Evolutionary conservation across 139 green algal species (phyloP).

Genomic region (Chlamydomonas sp.): DNA sequence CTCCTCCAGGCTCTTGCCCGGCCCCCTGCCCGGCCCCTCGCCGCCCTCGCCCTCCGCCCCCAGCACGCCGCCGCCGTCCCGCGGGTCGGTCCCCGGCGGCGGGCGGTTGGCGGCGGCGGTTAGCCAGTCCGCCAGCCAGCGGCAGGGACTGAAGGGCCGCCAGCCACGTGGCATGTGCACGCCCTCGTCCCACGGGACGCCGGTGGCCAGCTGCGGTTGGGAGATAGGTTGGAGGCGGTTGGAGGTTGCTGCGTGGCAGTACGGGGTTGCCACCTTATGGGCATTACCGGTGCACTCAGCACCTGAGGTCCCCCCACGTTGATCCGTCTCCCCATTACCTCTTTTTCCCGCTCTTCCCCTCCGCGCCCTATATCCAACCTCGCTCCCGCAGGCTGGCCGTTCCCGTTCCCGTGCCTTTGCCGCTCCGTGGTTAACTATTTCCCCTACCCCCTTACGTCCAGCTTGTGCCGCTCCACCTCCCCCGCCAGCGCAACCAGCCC

Average conservation of each 20-base stretch:
- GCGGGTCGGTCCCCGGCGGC: neutral
- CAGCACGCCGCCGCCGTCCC: neutral
- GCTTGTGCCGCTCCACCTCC: constrained; percentile 30
- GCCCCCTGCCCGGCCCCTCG: neutral
- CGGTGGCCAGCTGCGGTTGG: constrained; percentile 19
- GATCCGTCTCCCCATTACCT: too few species aligned
- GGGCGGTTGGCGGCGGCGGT: neutral
- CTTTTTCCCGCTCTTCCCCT: too few species aligned
- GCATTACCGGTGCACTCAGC: neutral
- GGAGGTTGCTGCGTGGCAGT: too few species aligned
- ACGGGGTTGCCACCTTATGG: neutral
- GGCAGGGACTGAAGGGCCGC: constrained; percentile 44
- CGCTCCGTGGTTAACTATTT: neutral
- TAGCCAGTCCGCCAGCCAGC: constrained; percentile 44
- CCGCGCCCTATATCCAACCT: too few species aligned
- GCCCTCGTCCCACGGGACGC: constrained; percentile 28
- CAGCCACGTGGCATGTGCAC: constrained; percentile 44
- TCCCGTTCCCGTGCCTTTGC: too few species aligned
- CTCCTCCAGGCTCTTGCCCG: neutral
- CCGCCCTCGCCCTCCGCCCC: neutral
- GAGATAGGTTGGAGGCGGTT: too few species aligned
- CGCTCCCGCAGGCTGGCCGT: too few species aligned
- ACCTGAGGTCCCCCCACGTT: too few species aligned
- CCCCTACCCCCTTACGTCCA: constrained; percentile 12
- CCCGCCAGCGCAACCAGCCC: constrained; percentile 37